Percentiles rank a stretch among this genome's conserved stretches.
phyloP scores from a whole-genome alignment of 345 rosid genomes.

The Arabidopsis thaliana region TAIR10.1 NC_003070.9:9794501-9795000 shows the following conservation, averaged over 20 bases:
- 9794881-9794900: conserved; percentile 26
- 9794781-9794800: neutral
- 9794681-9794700: conserved; percentile 7
- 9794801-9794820: neutral
- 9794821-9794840: conserved; percentile 8
- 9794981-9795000: neutral
- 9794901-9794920: neutral
- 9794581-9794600: conserved; percentile 60
- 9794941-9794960: neutral
- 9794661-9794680: conserved; percentile 14
- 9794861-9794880: neutral
- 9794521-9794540: conserved; percentile 90
- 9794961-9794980: too few species aligned
- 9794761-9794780: conserved; percentile 26
- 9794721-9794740: conserved; percentile 30
- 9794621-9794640: conserved; percentile 91
- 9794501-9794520: conserved; percentile 83
- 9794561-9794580: conserved; percentile 57
- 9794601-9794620: conserved; percentile 65
- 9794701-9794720: conserved; percentile 30
- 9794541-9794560: conserved; percentile 92
- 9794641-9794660: conserved; percentile 55
- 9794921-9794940: neutral
- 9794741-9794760: conserved; percentile 23
- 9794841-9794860: conserved; percentile 4